These are phyloP conservation scores for Sclerospora graminicola DNA, from an alignment of 352 stramenopile genomes.

Conservation along the genomic window DNA sequence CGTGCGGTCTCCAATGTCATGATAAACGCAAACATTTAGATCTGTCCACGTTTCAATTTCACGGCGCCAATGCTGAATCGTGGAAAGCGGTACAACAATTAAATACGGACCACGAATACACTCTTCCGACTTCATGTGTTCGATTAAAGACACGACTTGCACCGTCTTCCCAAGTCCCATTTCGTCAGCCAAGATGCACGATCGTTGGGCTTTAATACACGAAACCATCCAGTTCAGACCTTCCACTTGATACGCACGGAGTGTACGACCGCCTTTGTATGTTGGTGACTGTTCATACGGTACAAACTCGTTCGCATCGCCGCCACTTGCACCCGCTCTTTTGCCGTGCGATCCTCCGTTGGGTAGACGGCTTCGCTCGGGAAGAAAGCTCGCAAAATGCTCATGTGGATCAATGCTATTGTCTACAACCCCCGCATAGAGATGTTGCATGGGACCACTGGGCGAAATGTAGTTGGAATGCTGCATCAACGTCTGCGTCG, in stretches of 20 bases:
- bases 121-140: conserved; percentile 80
- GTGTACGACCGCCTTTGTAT: conserved; percentile 75
- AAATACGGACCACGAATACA: conserved; percentile 75
- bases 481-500: conserved; percentile 25
- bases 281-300: conserved; percentile 86
- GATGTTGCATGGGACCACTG: conserved; percentile 77
- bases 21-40: conserved; percentile 97
- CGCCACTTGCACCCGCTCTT: conserved; percentile 4
- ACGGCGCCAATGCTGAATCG: conserved; percentile 81
- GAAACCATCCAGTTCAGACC: conserved; percentile 87
- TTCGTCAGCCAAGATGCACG: conserved; percentile 85
- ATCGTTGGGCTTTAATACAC: conserved; percentile 80
- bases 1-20: conserved; percentile 86
- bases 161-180: conserved; percentile 94
- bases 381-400: conserved; percentile 82
- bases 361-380: conserved; percentile 16
- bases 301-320: conserved; percentile 59
- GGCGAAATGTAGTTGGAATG: conserved; percentile 61
- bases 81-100: conserved; percentile 82
- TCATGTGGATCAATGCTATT: conserved; percentile 86
- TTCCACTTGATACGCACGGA: conserved; percentile 80
- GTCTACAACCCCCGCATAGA: conserved; percentile 82
- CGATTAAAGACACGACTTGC: conserved; percentile 90
- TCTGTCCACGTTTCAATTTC: conserved; percentile 93
- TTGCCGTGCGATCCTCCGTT: conserved; percentile 4